phyloP scores from a whole-genome alignment of 106 monocot species.

The Acorus calamus region DNA sequence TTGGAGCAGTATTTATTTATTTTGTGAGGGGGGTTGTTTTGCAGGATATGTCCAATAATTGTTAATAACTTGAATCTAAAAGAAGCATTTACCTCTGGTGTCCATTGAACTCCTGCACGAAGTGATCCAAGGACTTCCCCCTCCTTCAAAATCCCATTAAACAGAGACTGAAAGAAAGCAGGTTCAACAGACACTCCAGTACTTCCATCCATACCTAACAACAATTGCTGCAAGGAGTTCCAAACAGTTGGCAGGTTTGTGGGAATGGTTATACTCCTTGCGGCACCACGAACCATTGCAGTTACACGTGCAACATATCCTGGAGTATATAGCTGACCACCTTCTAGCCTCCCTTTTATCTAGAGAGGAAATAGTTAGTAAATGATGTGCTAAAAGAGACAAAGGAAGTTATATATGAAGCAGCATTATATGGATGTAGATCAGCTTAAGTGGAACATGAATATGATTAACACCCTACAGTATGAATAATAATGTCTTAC shows the following conservation, averaged over 20 bases:
- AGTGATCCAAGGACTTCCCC: conserved; percentile 70
- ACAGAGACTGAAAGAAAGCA: conserved; percentile 78
- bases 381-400: background rate
- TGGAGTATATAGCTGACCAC: conserved; percentile 90
- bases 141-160: conserved; percentile 73
- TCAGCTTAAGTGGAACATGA: too few relatives aligned
- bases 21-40: too few relatives aligned
- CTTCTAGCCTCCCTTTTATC: conserved; percentile 91
- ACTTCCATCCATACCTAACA: conserved; percentile 59
- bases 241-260: conserved; percentile 70
- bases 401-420: background rate
- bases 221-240: conserved; percentile 68
- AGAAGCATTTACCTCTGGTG: conserved; percentile 54
- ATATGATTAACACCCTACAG: too few relatives aligned
- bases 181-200: conserved; percentile 72
- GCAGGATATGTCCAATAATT: too few relatives aligned
- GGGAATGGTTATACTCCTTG: conserved; percentile 81
- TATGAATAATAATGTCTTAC: too few relatives aligned
- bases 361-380: conserved; percentile 12
- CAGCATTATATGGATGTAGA: background rate
- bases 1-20: too few relatives aligned
- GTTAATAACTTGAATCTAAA: background rate
- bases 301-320: conserved; percentile 75
- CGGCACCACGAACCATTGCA: conserved; percentile 92
- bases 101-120: conserved; percentile 92